These are phyloP conservation scores for Colletotrichum trifolii DNA, from an alignment of 2,329 filamentous ascomycete genomes.

Conservation along the genomic window DNA sequence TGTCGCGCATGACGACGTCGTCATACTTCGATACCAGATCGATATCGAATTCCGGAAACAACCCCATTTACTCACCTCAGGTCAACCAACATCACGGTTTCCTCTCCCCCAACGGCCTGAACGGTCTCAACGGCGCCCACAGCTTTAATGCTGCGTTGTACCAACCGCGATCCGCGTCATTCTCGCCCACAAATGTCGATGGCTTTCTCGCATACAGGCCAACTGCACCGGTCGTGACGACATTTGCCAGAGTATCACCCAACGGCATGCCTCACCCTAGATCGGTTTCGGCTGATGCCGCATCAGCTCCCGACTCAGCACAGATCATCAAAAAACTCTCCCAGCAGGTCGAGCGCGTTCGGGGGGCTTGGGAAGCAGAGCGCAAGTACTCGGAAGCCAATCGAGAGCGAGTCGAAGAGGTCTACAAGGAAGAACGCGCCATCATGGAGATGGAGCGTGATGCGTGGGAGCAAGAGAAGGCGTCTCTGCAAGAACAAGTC, in stretches of 20 bases:
- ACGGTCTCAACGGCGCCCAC: conserved; percentile 18
- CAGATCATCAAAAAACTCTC: conserved; percentile 54
- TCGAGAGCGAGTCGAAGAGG: conserved; percentile 63
- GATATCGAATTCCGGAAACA: conserved; percentile 36
- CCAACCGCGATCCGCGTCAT: conserved; percentile 29
- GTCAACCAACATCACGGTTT: conserved; percentile 38
- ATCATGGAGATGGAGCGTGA: conserved; percentile 64
- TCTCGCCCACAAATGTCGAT: conserved; percentile 35
- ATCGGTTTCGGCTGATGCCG: conserved; percentile 43
- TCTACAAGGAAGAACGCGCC: conserved; percentile 65
- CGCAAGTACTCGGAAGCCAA: conserved; percentile 65
- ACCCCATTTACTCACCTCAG: conserved; percentile 39
- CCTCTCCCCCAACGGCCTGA: conserved; percentile 40
- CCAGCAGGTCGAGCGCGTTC: conserved; percentile 55
- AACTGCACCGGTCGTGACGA: conserved; percentile 38
- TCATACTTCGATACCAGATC: conserved; percentile 50
- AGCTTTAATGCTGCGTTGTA: conserved; percentile 13
- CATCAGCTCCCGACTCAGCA: conserved; percentile 41
- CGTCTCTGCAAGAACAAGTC: conserved; percentile 53
- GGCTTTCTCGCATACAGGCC: conserved; percentile 5
- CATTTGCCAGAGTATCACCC: conserved; percentile 40
- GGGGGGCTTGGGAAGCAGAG: conserved; percentile 65
- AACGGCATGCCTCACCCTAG: conserved; percentile 43
- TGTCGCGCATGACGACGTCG: conserved; percentile 44
- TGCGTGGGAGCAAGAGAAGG: conserved; percentile 59